Conservation (phyloP, 805 yeast genomes). For the Wickerhamomyces chaumierensis region DNA sequence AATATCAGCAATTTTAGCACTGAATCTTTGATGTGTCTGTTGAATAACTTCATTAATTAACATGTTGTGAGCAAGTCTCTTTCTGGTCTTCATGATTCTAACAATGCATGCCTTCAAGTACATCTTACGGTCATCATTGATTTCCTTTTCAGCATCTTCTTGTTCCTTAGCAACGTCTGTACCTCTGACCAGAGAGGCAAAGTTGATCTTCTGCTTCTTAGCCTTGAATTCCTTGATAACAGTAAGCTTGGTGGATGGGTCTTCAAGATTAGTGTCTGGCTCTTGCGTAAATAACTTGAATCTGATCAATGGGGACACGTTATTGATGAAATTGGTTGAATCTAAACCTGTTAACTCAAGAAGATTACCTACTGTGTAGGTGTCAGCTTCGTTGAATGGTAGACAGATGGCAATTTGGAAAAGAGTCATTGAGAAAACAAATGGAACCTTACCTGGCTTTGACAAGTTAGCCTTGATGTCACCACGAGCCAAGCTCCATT, state of each 20-base stretch:
- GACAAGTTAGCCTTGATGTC: slow-evolving; percentile 82
- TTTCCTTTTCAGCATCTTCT: slow-evolving; percentile 67
- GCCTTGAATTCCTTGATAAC: slow-evolving; percentile 76
- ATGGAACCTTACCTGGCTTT: slow-evolving; percentile 73
- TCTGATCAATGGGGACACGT: slow-evolving; percentile 69
- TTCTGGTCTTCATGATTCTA: slow-evolving; percentile 91
- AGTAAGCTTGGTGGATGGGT: slow-evolving; percentile 50
- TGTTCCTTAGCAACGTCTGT: slow-evolving; percentile 55
- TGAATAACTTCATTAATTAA: slow-evolving; percentile 81
- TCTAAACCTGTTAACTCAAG: slow-evolving; percentile 59
- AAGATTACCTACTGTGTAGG: slow-evolving; percentile 50
- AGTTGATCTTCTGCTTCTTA: slow-evolving; percentile 73
- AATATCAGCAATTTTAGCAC: slow-evolving; percentile 76
- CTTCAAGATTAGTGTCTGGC: slow-evolving; percentile 44
- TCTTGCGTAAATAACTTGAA: slow-evolving; percentile 60
- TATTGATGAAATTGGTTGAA: slow-evolving; percentile 55
- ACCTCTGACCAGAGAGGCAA: slow-evolving; percentile 45
- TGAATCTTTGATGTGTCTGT: slow-evolving; percentile 71
- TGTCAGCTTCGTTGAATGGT: slow-evolving; percentile 65
- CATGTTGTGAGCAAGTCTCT: slow-evolving; percentile 64
- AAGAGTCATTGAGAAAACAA: slow-evolving; percentile 68
- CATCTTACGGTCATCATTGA: slow-evolving; percentile 77
- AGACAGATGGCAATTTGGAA: slow-evolving; percentile 80
- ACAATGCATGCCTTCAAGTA: slow-evolving; percentile 89
- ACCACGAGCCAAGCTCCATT: slow-evolving; percentile 89